Evolutionary conservation across 208 protist genomes (phyloP).

Genomic region (Trypanosoma brucei): DNA sequence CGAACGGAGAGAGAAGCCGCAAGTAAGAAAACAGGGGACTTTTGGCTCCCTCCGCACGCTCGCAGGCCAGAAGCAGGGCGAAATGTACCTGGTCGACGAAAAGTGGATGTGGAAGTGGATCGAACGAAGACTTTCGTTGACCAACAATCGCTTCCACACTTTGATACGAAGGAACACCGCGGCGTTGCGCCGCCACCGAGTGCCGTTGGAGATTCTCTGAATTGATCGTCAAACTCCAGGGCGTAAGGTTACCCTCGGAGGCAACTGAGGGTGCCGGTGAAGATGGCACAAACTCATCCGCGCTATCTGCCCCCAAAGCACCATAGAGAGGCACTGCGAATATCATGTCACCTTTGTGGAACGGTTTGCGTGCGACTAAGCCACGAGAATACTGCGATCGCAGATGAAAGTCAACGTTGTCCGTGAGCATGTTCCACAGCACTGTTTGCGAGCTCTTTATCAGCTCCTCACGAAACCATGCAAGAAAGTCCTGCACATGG

Average conservation of each 20-base stretch:
- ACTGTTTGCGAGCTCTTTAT: neutral
- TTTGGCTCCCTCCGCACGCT: conserved; percentile 30
- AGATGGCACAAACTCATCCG: neutral
- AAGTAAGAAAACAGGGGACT: conserved; percentile 55
- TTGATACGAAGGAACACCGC: conserved; percentile 28
- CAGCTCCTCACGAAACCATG: conserved; percentile 16
- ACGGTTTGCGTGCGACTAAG: conserved; percentile 42
- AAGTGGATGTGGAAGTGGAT: conserved; percentile 47
- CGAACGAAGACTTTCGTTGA: conserved; percentile 34
- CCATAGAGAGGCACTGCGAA: conserved; percentile 40
- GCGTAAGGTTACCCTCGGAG: neutral
- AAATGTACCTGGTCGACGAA: conserved; percentile 68
- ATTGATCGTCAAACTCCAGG: conserved; percentile 24
- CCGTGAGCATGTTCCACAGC: conserved; percentile 22
- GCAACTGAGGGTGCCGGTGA: neutral
- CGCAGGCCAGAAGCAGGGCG: conserved; percentile 53
- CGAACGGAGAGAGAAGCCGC: conserved; percentile 32
- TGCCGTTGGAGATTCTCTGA: conserved; percentile 33
- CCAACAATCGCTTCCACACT: conserved; percentile 23
- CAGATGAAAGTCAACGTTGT: conserved; percentile 42
- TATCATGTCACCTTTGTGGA: conserved; percentile 41
- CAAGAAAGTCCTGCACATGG: conserved; percentile 21
- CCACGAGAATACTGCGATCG: conserved; percentile 35
- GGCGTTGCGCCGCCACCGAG: conserved; percentile 27
- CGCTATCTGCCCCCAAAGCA: neutral